A percentile compares a stretch with the other conserved stretches of the same genome.
Conservation (phyloP, 2,329 filamentous ascomycete genomes). For the Geoglossum cookeanum region DNA sequence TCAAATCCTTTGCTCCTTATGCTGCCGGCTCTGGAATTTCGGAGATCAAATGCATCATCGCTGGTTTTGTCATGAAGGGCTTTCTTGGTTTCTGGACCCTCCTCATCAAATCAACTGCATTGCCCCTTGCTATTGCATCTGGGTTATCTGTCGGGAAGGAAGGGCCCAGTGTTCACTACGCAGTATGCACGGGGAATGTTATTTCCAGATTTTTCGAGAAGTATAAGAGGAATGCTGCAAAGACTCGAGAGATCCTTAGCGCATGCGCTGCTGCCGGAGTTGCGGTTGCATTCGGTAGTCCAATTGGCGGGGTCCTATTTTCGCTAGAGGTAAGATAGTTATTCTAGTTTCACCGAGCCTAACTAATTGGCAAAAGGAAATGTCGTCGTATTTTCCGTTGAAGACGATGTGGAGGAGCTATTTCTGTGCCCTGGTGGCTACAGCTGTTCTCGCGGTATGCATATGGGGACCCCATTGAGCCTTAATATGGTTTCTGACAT, state of each 20-base stretch:
- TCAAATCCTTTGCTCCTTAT: conserved; percentile 85
- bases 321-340: conserved; percentile 47
- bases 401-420: conserved; percentile 98
- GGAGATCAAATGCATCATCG: conserved; percentile 98
- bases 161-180: conserved; percentile 96
- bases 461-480: not conserved
- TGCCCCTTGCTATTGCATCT: conserved; percentile 83
- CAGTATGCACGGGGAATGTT: conserved; percentile 91
- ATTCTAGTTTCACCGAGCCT: not conserved
- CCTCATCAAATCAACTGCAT: conserved; percentile 77
- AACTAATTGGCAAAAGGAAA: conserved; percentile 36
- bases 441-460: conserved; percentile 59
- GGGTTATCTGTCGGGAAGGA: conserved; percentile 93
- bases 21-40: conserved; percentile 93
- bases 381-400: conserved; percentile 88
- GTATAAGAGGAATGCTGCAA: conserved; percentile 78
- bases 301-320: conserved; percentile 91
- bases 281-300: conserved; percentile 89
- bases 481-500: not conserved
- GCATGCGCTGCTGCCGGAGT: conserved; percentile 90
- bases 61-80: conserved; percentile 97
- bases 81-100: conserved; percentile 86
- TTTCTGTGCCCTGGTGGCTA: conserved; percentile 90
- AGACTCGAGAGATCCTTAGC: conserved; percentile 86
- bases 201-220: conserved; percentile 86